Evolutionary conservation across 2,329 filamentous ascomycete species (phyloP), one percentile per base, ranked within the genome.

Genomic region (Alternaria sp.): DNA sequence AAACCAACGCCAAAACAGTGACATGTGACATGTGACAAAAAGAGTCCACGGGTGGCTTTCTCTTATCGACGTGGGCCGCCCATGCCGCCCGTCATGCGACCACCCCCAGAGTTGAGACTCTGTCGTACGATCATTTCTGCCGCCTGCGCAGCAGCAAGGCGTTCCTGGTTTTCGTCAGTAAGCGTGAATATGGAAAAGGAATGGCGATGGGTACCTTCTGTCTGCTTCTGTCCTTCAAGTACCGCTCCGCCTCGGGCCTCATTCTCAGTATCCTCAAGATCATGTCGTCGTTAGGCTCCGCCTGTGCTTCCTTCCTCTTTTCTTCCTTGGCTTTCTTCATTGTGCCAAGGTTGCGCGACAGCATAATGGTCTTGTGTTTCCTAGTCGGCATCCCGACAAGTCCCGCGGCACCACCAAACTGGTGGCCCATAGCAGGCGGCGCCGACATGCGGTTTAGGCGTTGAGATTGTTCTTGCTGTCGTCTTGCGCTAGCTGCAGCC

Each of bases 221-320:
- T 68, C 96, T 87, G 77, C 93, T 94, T 45, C 96, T 86, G 79
- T 98, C 95, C 74, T 92, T 93, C 64, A 99, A 85, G 80, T 99
- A 99, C 32, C 88, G 84, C 52, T 90, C 87, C 4, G 96, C 96
- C 82, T 98, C 96, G 3, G 93, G 93, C 50, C 96, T 86, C 96
- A 99, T 99, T 55, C 96, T 87, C 69, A 99, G 81, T 69, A 99
- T 99, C 19, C 96, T 87, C 73, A 99, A 81, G 69, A 99, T 98
- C 92, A 98, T 98, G 78, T 99, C 96, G 79, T 99, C 96, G 77
- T 91, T 97, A 2, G 96, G 95, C 78, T 98, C 96, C 1, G 96
- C 95, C 78, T 99, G 96, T 2, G 93, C 93, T 78, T 98, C 95
- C 72, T 94, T 93, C 67, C 96, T 87, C 83, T 97, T 97, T 81